These are phyloP conservation scores for Yarrowia sp. DNA, from an alignment of 805 yeast species.

Conservation along the genomic window DNA sequence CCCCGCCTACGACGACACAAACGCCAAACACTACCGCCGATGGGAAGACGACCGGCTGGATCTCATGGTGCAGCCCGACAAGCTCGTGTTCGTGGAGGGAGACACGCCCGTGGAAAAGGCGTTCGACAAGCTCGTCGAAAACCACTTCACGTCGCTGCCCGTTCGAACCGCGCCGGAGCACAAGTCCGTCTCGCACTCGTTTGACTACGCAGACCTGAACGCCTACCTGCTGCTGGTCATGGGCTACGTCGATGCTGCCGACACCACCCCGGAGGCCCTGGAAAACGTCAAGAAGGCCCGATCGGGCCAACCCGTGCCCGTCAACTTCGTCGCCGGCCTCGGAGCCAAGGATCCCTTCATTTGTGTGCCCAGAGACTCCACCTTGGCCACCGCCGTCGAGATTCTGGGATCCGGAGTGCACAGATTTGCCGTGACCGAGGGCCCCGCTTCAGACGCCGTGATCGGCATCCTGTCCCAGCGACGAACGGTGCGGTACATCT, in stretches of 20 bases:
- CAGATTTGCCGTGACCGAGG: conserved; percentile 79
- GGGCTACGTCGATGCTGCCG: conserved; percentile 60
- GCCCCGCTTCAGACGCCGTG: conserved; percentile 58
- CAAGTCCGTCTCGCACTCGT: conserved; percentile 63
- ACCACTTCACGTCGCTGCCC: conserved; percentile 87
- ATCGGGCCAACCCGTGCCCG: conserved; percentile 89
- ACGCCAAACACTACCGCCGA: conserved; percentile 50
- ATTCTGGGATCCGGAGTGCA: conserved; percentile 95
- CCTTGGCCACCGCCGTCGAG: conserved; percentile 77
- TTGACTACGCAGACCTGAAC: conserved; percentile 89
- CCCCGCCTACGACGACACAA: conserved; percentile 23
- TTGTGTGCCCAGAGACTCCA: conserved; percentile 67
- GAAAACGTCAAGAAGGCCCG: conserved; percentile 68
- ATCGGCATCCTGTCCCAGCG: conserved; percentile 92
- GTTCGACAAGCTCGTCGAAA: conserved; percentile 72
- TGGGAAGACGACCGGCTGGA: conserved; percentile 77
- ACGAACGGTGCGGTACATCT: conserved; percentile 78
- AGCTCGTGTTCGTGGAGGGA: conserved; percentile 72
- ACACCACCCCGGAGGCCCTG: conserved; percentile 48
- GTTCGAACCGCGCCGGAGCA: conserved; percentile 56
- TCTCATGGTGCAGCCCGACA: conserved; percentile 79
- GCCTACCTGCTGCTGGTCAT: conserved; percentile 83
- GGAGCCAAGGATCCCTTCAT: conserved; percentile 89
- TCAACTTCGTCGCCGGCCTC: conserved; percentile 80
- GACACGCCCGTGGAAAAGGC: conserved; percentile 83